Percentiles rank a stretch among this genome's conserved stretches.
Evolutionary conservation across 1,284 basidiomycete species (phyloP).

Genomic region (Termitomyces sp.): DNA sequence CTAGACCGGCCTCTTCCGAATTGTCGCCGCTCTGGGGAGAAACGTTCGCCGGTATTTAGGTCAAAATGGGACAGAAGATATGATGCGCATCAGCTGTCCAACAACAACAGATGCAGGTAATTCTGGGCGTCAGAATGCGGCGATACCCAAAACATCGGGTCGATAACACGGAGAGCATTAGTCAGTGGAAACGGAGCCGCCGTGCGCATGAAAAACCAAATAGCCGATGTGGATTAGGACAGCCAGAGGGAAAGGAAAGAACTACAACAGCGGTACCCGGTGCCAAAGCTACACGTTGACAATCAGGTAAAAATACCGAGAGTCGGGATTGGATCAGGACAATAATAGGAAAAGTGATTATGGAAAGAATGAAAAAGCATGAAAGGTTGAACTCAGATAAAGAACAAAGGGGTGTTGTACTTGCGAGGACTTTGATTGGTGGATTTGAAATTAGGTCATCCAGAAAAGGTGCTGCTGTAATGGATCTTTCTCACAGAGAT

Average conservation of each 20-base stretch:
- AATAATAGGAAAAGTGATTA: background rate
- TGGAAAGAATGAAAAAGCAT: background rate
- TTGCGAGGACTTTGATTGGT: background rate
- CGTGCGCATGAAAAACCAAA: background rate
- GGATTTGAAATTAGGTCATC: background rate
- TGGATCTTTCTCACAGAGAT: background rate
- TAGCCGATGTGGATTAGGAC: background rate
- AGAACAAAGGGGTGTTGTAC: conserved; percentile 1
- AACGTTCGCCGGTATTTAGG: conserved; percentile 11
- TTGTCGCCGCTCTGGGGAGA: conserved; percentile 8
- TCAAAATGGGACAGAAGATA: conserved; percentile 8
- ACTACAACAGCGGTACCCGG: conserved; percentile 11
- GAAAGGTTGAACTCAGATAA: background rate
- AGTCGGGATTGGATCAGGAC: conserved; percentile 3
- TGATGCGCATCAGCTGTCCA: conserved; percentile 14
- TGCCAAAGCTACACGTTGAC: conserved; percentile 9
- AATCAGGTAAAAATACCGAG: conserved; percentile 14
- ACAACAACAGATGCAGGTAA: conserved; percentile 6
- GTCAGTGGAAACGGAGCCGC: background rate
- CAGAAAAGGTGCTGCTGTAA: background rate
- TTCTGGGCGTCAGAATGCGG: conserved; percentile 10
- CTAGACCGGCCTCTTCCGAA: conserved; percentile 13
- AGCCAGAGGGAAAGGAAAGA: background rate
- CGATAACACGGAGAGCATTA: background rate
- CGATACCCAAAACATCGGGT: conserved; percentile 4